phyloP scores from a whole-genome alignment of 2,329 filamentous ascomycete species.

The Botryotinia narcissicola region DNA sequence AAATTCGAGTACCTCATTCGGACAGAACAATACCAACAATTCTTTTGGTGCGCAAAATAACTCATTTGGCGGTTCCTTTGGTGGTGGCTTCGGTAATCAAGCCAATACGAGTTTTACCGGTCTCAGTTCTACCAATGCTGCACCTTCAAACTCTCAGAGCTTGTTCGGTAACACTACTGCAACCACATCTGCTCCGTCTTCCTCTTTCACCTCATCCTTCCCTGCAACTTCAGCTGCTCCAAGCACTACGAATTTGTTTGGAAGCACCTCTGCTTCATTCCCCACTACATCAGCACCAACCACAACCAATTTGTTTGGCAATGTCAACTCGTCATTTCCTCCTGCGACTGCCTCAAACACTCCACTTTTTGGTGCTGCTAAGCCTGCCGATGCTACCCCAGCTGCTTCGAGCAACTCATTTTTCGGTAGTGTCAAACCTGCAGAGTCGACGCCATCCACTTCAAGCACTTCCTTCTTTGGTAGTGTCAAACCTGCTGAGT shows the following conservation, averaged over 20 bases:
- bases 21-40: constrained; percentile 1
- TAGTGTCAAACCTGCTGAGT: background rate
- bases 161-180: constrained; percentile 8
- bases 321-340: constrained; percentile 16
- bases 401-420: background rate
- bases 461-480: background rate
- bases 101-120: constrained; percentile 9
- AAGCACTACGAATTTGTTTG: constrained; percentile 18
- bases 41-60: constrained; percentile 9
- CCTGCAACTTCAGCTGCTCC: constrained; percentile 16
- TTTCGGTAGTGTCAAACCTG: background rate
- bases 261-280: constrained; percentile 10
- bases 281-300: constrained; percentile 17
- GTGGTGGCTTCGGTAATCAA: constrained; percentile 6
- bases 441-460: background rate
- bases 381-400: background rate
- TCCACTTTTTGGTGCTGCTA: constrained; percentile 12
- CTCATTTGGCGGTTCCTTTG: constrained; percentile 3
- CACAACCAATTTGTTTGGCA: constrained; percentile 22
- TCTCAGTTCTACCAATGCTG: constrained; percentile 10
- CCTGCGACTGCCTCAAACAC: constrained; percentile 9
- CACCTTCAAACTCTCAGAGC: background rate
- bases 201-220: constrained; percentile 4
- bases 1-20: background rate
- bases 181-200: constrained; percentile 6